Percentiles rank a stretch among this genome's conserved stretches.
Evolutionary conservation across 768 basidiomycete species (phyloP).

Genomic region (Sarcomyxa edulis): DNA sequence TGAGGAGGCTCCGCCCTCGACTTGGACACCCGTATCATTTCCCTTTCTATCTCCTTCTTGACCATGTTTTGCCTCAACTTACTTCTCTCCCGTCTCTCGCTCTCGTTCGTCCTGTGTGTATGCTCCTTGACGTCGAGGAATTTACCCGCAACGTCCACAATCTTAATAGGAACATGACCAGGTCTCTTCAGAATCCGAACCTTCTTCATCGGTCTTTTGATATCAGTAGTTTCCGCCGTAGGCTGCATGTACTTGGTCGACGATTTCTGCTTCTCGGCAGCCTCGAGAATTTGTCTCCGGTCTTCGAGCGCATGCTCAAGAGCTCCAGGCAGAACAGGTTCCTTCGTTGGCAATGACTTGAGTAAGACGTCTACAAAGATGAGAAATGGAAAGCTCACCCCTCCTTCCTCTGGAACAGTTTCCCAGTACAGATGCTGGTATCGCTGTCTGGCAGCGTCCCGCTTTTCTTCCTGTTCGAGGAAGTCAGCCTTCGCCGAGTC

Average conservation of each 20-base stretch:
- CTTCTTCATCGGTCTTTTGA: conserved; percentile 29
- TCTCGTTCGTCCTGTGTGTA: conserved; percentile 41
- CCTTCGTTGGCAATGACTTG: conserved; percentile 30
- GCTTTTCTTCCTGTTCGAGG: conserved; percentile 50
- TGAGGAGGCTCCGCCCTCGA: too few relatives aligned
- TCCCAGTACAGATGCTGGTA: conserved; percentile 81
- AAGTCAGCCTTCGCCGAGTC: conserved; percentile 59
- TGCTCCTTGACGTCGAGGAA: conserved; percentile 58
- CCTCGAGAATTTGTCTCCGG: conserved; percentile 28
- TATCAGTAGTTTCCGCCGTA: conserved; percentile 30
- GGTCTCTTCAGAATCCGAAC: conserved; percentile 31
- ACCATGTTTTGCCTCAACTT: conserved; percentile 18
- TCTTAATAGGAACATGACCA: conserved; percentile 54
- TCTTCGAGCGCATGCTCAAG: conserved; percentile 43
- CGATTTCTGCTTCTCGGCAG: conserved; percentile 29
- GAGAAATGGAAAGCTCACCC: conserved; percentile 36
- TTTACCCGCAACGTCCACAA: conserved; percentile 70
- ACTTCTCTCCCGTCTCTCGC: conserved; percentile 38
- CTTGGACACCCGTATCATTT: too few relatives aligned
- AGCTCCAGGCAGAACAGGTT: conserved; percentile 54
- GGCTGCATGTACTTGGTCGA: conserved; percentile 33
- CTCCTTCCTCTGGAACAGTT: conserved; percentile 60
- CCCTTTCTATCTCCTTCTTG: conserved; percentile 12
- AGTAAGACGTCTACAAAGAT: not conserved
- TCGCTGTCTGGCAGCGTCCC: conserved; percentile 51